A percentile compares a stretch with the other conserved stretches of the same genome.
These are phyloP conservation scores for Miamiensis avidus DNA, from an alignment of 169 alveolate genomes.

Conservation along the genomic window DNA sequence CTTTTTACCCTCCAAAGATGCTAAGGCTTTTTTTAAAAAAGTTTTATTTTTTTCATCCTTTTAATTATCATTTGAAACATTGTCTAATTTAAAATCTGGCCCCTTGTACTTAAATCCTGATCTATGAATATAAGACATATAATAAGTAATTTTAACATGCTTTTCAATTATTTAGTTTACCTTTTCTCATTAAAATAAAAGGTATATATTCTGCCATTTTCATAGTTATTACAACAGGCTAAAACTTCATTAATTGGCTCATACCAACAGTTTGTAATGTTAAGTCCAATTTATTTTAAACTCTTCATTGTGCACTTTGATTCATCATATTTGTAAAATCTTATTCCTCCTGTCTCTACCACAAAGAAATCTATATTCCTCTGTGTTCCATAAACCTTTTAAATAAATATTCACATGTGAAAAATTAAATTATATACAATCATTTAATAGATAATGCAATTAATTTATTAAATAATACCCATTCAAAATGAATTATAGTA, in stretches of 20 bases:
- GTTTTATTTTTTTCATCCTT: neutral
- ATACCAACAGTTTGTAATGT: neutral
- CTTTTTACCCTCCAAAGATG: neutral
- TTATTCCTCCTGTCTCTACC: neutral
- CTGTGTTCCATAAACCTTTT: neutral
- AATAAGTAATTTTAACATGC: neutral
- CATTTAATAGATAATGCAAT: too few relatives aligned
- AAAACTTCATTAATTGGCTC: conserved; percentile 23
- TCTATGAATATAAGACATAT: neutral
- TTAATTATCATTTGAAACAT: neutral
- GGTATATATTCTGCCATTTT: conserved; percentile 18
- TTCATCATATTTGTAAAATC: neutral
- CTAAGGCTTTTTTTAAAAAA: neutral
- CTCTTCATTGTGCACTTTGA: too few relatives aligned
- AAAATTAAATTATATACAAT: too few relatives aligned
- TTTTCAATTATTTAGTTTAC: neutral
- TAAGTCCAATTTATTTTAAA: too few relatives aligned
- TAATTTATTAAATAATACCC: too few relatives aligned
- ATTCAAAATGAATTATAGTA: neutral
- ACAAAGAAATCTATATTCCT: neutral
- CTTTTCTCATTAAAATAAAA: conserved; percentile 23
- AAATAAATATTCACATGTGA: neutral
- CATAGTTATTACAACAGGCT: conserved; percentile 8
- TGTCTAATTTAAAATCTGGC: conserved; percentile 7
- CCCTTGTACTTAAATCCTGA: conserved; percentile 10